Evolutionary conservation across 1,139 yeast species (phyloP), one percentile per base, ranked within the genome.

Genomic region (Geotrichum aggregatum): DNA sequence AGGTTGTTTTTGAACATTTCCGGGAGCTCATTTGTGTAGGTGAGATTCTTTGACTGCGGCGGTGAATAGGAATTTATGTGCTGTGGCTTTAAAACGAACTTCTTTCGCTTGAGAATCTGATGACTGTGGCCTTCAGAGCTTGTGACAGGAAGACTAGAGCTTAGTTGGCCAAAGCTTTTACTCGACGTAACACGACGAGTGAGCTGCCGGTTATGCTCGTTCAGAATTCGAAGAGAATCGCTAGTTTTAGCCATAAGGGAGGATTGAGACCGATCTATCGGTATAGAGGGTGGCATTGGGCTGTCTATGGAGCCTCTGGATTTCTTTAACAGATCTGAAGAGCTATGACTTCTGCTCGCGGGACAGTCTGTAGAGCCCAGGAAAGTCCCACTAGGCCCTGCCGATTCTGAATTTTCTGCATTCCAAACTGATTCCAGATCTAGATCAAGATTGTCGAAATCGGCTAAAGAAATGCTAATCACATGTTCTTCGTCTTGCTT

Each of bases 181-280:
- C 28, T 24, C 5, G 28, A 5, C 5, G 28, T 24, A 8, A 24
- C 8, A 24, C 8, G 28, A 8, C 28, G 28, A 24, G 28, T 24
- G 8, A 24, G 98, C 98, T 80, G 86, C 82, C 82, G 88, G 98
- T 82, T 86, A 92, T 67, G 82, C 98, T 73, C 91, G 97, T 83
- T 91, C 98, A 84, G 92, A 92, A 24, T 24, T 24, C 7, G 28
- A 24, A 24, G 28, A 24, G 28, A 24, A n/a, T n/a, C n/a, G n/a
- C n/a, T n/a, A 24, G 28, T 8, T 5, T 24, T 8, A 24, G 28
- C 28, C 8, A 8, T 8, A 24, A 24, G 28, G 7, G 28, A 24
- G 7, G 28, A 8, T 5, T 24, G 28, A 5, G 28, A 5, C 28
- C 28, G 8, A 5, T 24, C 28, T 24, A 24, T 8, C 28, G 8